Evolutionary conservation across 2,329 filamentous ascomycete genomes (phyloP).

Genomic region (Colletotrichum lentis): DNA sequence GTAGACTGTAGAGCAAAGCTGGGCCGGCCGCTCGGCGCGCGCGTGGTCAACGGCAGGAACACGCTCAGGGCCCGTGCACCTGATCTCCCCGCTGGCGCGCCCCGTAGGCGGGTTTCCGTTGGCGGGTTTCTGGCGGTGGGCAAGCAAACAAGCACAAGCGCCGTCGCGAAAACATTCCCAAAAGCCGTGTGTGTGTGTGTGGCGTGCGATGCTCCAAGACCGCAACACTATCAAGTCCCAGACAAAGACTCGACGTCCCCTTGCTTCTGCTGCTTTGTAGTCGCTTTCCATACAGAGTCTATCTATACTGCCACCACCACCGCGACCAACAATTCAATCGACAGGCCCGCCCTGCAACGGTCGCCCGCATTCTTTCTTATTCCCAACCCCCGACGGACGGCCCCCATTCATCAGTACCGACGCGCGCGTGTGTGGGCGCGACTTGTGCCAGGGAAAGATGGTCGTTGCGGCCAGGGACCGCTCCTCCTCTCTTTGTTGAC

Average conservation of each 20-base stretch:
- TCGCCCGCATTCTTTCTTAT: constrained; percentile 10
- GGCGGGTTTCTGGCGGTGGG: constrained; percentile 21
- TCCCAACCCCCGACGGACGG: neutral
- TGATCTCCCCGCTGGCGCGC: neutral
- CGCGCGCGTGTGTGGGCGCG: constrained; percentile 33
- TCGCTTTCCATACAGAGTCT: neutral
- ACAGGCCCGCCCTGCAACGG: neutral
- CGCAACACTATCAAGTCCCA: constrained; percentile 14
- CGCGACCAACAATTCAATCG: constrained; percentile 6
- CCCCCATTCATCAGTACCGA: constrained; percentile 8
- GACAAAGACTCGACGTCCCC: constrained; percentile 31
- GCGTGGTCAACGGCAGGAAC: constrained; percentile 22
- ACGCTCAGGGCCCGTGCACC: constrained; percentile 21
- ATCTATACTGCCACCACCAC: too few relatives aligned
- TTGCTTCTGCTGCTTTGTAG: constrained; percentile 11
- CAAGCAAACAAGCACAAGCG: neutral
- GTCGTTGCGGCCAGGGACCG: constrained; percentile 34
- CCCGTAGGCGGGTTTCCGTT: neutral
- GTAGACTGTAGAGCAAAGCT: constrained; percentile 25
- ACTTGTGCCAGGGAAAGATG: constrained; percentile 34
- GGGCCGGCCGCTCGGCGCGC: constrained; percentile 5
- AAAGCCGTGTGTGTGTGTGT: too few relatives aligned
- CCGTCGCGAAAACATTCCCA: constrained; percentile 37
- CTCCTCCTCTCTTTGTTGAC: constrained; percentile 37
- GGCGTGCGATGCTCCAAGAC: constrained; percentile 12